Evolutionary conservation across 2,329 filamentous ascomycete genomes (phyloP).

Genomic region (Paecilomyces formosus): DNA sequence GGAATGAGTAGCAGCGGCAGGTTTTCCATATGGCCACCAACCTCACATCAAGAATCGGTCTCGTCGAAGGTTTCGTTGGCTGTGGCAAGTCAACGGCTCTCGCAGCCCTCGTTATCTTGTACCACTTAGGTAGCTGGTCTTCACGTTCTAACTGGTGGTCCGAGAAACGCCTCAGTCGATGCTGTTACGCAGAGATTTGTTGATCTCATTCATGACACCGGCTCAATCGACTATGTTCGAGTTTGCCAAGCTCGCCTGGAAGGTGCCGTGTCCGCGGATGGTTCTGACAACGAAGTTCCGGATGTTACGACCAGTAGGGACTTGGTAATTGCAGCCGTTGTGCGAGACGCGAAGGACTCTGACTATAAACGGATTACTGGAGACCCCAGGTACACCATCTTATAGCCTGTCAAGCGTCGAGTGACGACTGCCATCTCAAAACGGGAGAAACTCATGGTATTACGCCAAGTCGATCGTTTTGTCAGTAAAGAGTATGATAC

Average conservation of each 20-base stretch:
- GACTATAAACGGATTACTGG: not conserved
- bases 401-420: not conserved
- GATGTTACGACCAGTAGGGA: not conserved
- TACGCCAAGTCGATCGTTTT: not conserved
- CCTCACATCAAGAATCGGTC: not conserved
- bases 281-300: not conserved
- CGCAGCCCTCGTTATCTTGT: not conserved
- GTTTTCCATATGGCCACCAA: not conserved
- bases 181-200: not conserved
- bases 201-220: not conserved
- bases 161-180: not conserved
- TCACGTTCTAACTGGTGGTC: not conserved
- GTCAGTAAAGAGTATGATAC: not conserved
- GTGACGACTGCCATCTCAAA: not conserved
- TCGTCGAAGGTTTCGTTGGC: not conserved
- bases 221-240: not conserved
- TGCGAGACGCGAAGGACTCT: not conserved
- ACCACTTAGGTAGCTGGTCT: not conserved
- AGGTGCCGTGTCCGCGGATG: not conserved
- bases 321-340: not conserved
- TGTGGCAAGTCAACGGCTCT: not conserved
- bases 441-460: not conserved
- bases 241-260: not conserved
- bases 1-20: not conserved
- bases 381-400: not conserved